Percentiles rank a stretch among this genome's conserved stretches.
Evolutionary conservation across 345 rosid genomes (phyloP).

Genomic region (Punica granatum): DNA sequence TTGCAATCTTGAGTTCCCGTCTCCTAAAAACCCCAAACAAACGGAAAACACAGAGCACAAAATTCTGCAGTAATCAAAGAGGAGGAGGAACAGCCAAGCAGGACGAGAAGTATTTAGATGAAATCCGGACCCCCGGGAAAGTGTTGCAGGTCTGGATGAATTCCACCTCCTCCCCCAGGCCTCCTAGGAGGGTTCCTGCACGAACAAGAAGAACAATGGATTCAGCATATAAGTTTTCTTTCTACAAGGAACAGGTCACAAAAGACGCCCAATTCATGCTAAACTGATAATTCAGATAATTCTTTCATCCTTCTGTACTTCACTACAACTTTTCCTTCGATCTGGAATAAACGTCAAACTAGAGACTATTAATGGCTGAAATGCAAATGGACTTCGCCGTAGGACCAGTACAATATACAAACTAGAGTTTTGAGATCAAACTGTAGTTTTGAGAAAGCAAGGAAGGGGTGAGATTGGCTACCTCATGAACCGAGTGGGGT

Average conservation of each 20-base stretch:
- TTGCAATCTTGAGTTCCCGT: not conserved
- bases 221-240: not conserved
- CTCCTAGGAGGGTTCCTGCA: conserved; percentile 42
- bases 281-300: no score
- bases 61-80: not conserved
- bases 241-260: not conserved
- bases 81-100: not conserved
- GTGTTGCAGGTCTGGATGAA: conserved; percentile 74
- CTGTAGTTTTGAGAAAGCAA: not conserved
- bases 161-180: conserved; percentile 26
- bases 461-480: conserved; percentile 9
- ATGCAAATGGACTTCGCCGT: not conserved
- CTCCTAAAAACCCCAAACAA: not conserved
- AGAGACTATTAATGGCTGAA: not conserved
- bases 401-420: not conserved
- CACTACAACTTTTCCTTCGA: no score
- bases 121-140: conserved; percentile 47
- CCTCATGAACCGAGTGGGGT: conserved; percentile 70
- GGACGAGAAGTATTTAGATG: conserved; percentile 18
- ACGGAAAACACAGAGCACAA: not conserved
- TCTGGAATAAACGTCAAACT: not conserved
- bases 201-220: not conserved
- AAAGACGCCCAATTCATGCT: not conserved
- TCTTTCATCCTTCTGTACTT: no score
- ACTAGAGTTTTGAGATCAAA: not conserved